Conservation (phyloP, 768 basidiomycete species). For the Amanita fuliginea region DNA sequence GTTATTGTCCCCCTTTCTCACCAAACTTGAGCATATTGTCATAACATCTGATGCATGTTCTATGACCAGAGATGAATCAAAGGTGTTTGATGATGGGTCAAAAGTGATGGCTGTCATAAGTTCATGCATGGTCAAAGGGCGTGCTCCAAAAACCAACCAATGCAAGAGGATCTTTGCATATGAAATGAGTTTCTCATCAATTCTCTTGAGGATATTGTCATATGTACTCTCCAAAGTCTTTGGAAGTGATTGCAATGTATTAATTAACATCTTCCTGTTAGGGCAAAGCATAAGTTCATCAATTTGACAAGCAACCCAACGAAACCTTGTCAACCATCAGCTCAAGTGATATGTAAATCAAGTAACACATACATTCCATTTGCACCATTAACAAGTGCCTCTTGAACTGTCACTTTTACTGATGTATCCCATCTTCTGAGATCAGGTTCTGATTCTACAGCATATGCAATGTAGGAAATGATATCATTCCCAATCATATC, state of each 20-base stretch:
- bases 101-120: background rate
- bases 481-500: background rate
- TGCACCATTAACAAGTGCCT: background rate
- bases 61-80: background rate
- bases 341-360: background rate
- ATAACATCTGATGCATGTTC: background rate
- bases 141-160: background rate
- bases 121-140: background rate
- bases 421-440: background rate
- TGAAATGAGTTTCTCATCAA: too few relatives aligned
- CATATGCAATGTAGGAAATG: background rate
- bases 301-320: background rate
- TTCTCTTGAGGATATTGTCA: background rate
- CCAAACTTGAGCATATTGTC: background rate
- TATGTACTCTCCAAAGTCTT: background rate
- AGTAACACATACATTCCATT: background rate
- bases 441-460: background rate
- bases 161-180: background rate
- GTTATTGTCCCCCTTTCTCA: too few relatives aligned
- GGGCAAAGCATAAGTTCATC: background rate
- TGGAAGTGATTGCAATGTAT: background rate
- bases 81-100: background rate
- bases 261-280: background rate
- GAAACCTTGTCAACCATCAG: background rate
- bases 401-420: background rate